A percentile compares a stretch with the other conserved stretches of the same genome.
Evolutionary conservation across 2,329 filamentous ascomycete species (phyloP).

Genomic region (Fusarium sp.): DNA sequence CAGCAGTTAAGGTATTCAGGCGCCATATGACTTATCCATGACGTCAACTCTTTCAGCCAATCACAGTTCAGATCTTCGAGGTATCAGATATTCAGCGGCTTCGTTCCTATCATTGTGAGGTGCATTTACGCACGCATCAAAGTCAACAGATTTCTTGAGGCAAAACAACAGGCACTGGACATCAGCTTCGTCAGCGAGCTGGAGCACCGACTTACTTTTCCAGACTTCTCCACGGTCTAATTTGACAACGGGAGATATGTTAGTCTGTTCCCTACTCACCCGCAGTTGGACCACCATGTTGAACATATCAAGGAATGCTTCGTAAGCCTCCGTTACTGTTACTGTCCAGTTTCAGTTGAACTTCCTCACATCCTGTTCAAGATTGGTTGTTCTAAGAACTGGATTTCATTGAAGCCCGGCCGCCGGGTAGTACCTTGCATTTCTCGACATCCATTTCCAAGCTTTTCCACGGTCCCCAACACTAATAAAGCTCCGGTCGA

Average conservation of each 20-base stretch:
- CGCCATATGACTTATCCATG: constrained; percentile 39
- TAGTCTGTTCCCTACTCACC: not conserved
- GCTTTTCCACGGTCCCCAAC: constrained; percentile 3
- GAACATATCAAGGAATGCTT: constrained; percentile 2
- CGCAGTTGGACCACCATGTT: not conserved
- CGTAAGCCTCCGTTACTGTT: constrained; percentile 4
- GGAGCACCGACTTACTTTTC: not conserved
- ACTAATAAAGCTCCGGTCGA: not conserved
- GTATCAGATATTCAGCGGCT: not conserved
- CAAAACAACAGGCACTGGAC: not conserved
- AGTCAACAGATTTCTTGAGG: not conserved
- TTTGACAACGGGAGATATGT: not conserved
- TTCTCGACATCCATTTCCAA: constrained; percentile 31
- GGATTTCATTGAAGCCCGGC: constrained; percentile 21
- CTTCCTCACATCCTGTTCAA: not conserved
- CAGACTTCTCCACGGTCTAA: not conserved
- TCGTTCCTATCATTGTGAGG: not conserved
- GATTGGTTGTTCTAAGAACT: constrained; percentile 1
- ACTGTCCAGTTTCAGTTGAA: not conserved
- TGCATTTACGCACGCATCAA: not conserved
- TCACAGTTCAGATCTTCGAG: constrained; percentile 16
- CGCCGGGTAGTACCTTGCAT: constrained; percentile 17
- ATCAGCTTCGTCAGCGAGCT: not conserved
- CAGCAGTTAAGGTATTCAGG: constrained; percentile 3
- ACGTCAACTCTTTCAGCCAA: constrained; percentile 29